Evolutionary conservation across 805 yeast species (phyloP).

Genomic region (Wickerhamomyces subpelliculosus): DNA sequence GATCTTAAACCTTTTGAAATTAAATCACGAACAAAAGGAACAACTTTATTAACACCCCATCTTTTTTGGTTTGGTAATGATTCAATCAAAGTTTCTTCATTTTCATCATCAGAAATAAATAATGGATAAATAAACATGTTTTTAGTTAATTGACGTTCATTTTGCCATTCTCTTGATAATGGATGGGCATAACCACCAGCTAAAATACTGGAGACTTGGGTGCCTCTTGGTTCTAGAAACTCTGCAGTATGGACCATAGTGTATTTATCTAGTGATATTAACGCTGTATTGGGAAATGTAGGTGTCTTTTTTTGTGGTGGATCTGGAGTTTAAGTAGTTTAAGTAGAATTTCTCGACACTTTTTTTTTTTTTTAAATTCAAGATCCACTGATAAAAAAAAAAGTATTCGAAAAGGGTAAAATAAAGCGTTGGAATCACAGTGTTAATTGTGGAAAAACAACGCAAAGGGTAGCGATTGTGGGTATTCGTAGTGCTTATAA

Average conservation of each 20-base stretch:
- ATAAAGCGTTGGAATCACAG: too few relatives aligned
- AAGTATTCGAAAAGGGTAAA: too few relatives aligned
- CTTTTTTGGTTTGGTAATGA: constrained; percentile 86
- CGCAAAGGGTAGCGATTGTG: too few relatives aligned
- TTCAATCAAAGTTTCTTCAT: constrained; percentile 68
- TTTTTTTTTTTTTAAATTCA: too few relatives aligned
- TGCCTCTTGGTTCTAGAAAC: constrained; percentile 49
- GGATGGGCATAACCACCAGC: constrained; percentile 97
- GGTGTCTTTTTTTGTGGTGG: neutral
- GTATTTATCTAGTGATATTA: neutral
- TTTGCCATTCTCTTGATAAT: constrained; percentile 85
- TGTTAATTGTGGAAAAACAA: too few relatives aligned
- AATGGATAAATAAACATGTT: constrained; percentile 90
- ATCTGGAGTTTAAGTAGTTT: too few relatives aligned
- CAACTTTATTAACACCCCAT: constrained; percentile 73
- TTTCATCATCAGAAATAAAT: constrained; percentile 73
- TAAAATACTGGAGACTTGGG: constrained; percentile 66
- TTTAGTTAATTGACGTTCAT: constrained; percentile 74
- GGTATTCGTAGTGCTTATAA: too few relatives aligned
- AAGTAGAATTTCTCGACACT: too few relatives aligned
- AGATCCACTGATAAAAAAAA: too few relatives aligned
- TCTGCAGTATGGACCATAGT: constrained; percentile 63
- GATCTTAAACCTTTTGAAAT: constrained; percentile 78
- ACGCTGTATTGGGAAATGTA: neutral
- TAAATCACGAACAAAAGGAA: constrained; percentile 62